phyloP scores from a whole-genome alignment of 257 asterid species.

The Fraxinus quadrangulata region DNA sequence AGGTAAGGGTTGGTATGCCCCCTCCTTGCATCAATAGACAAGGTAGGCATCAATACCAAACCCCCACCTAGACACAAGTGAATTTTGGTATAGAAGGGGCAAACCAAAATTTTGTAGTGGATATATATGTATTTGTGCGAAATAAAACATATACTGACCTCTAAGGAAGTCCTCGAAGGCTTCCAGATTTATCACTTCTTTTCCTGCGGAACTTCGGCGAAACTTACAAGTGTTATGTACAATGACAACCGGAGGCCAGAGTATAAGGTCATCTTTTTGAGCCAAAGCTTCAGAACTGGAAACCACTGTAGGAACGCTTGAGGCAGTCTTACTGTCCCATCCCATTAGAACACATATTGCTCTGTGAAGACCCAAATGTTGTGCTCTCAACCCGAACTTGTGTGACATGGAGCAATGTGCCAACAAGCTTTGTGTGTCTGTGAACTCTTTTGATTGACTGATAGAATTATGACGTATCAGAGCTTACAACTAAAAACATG shows the following conservation, averaged over 20 bases:
- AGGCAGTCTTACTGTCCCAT: conserved; percentile 30
- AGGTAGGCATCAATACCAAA: not conserved
- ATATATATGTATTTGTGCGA: not conserved
- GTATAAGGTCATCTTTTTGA: conserved; percentile 41
- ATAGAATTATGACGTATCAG: conserved; percentile 17
- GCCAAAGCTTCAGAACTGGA: conserved; percentile 33
- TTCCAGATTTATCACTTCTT: conserved; percentile 19
- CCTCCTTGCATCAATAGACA: not conserved
- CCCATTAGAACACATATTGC: conserved; percentile 48
- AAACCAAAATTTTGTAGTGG: not conserved
- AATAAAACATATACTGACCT: conserved; percentile 27
- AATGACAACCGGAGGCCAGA: conserved; percentile 42
- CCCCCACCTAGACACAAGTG: not conserved
- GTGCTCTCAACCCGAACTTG: conserved; percentile 39
- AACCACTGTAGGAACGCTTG: conserved; percentile 30
- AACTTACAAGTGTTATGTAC: conserved; percentile 25
- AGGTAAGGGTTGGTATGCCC: not conserved
- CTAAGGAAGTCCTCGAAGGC: conserved; percentile 37
- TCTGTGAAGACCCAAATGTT: conserved; percentile 44
- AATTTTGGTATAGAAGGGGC: not conserved
- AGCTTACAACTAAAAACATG: conserved; percentile 13
- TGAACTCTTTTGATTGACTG: conserved; percentile 37
- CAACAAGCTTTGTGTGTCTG: conserved; percentile 36
- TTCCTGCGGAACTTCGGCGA: conserved; percentile 18
- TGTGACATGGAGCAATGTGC: conserved; percentile 38